These are phyloP conservation scores for Mimosa pudica DNA, from an alignment of 306 rosid species.

Conservation along the genomic window DNA sequence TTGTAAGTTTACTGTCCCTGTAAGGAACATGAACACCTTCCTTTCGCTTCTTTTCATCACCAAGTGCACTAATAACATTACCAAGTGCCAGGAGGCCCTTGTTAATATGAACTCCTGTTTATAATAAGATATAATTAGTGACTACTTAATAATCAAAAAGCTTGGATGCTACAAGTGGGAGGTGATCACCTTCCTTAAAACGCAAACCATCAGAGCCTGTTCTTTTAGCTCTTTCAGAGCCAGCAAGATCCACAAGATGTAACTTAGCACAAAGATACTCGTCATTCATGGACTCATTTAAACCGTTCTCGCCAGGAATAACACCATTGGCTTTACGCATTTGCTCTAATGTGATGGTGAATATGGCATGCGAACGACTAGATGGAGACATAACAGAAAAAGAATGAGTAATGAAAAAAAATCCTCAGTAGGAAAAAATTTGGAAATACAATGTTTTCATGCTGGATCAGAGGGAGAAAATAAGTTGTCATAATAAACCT, in stretches of 20 bases:
- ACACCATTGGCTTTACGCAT: conserved; percentile 65
- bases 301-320: conserved; percentile 48
- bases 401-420: conserved; percentile 39
- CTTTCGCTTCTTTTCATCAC: conserved; percentile 98
- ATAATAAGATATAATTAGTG: conserved; percentile 30
- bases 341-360: conserved; percentile 99
- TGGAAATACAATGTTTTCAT: conserved; percentile 25
- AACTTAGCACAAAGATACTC: conserved; percentile 95
- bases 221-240: conserved; percentile 99
- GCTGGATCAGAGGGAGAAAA: conserved; percentile 1
- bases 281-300: conserved; percentile 62
- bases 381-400: conserved; percentile 37
- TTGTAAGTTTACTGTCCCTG: conserved; percentile 96
- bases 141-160: conserved; percentile 29
- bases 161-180: conserved; percentile 11
- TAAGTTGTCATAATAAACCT: conserved; percentile 54
- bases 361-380: conserved; percentile 99
- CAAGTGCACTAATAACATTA: conserved; percentile 98
- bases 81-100: conserved; percentile 99
- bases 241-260: conserved; percentile 99
- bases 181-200: conserved; percentile 83
- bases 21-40: conserved; percentile 97
- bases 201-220: conserved; percentile 99
- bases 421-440: conserved; percentile 28
- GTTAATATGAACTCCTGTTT: conserved; percentile 95